Evolutionary conservation across 768 basidiomycete genomes (phyloP), one percentile per base, ranked within the genome.

Genomic region (Royoungia palumana): DNA sequence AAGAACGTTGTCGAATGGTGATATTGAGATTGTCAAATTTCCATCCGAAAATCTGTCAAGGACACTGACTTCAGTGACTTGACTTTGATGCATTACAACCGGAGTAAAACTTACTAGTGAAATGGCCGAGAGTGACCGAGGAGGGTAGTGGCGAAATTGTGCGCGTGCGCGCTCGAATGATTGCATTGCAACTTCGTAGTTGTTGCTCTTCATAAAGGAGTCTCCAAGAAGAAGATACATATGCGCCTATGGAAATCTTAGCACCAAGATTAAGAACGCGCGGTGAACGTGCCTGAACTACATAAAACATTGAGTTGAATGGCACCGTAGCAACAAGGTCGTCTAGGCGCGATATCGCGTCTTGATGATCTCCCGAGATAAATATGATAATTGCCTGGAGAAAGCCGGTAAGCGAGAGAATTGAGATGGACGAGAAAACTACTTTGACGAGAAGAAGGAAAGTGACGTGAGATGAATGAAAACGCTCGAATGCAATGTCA

Each of bases 1-100:
- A 56, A n/a, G 49, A 28, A 14, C 37, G 17, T 9, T 37, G 41
- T 16, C 9, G 42, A 24, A 50, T 34, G 2, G 17, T 35, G n/a
- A 47, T 35, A 3, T 4, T 14, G 10, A 53, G 21, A 34, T 25
- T 9, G 10, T 53, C 48, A 32, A 53, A 50, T 1, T 22, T 43
- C 51, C 51, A 56, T 10, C 48, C 55, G 4, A 21, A 49, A 17
- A 56, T 46, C 55, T 56, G 24, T 28, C 20, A 41, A 17, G 10
- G 6, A 40, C 5, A 6, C 5, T 11, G 6, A 21, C 1, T 10
- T 7, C n/a, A n/a, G n/a, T n/a, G n/a, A n/a, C n/a, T n/a, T n/a
- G 13, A 14, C n/a, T 28, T 34, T 7, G 21, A 16, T 11, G 16
- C 5, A 28, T 3, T 6, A 17, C 2, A 11, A 6, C 27, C 5